Percentiles rank a stretch among this genome's conserved stretches.
Conservation (phyloP, 192 early-diverging fungal species). For the Haplosporangium gracile region DNA sequence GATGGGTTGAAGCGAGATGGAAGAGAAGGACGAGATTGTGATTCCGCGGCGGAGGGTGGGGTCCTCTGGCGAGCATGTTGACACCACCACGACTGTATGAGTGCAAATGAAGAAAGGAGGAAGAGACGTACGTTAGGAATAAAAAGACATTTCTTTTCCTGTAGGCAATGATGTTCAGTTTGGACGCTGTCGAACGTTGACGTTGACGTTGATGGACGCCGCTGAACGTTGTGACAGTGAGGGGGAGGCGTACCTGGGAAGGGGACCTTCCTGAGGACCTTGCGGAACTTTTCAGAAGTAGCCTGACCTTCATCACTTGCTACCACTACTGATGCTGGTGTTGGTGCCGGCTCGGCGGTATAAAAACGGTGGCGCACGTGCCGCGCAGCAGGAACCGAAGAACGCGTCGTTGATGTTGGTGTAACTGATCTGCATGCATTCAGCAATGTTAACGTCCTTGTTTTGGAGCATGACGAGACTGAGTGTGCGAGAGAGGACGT, state of each 20-base stretch:
- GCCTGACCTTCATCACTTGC: background rate
- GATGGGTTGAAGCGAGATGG: conserved; percentile 69
- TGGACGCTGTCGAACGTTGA: background rate
- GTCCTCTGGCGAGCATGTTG: conserved; percentile 54
- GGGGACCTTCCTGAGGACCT: conserved; percentile 72
- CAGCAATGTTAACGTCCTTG: background rate
- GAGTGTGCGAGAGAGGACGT: background rate
- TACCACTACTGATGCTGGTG: background rate
- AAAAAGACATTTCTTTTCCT: background rate
- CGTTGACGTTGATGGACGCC: background rate
- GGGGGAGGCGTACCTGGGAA: conserved; percentile 60
- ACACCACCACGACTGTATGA: conserved; percentile 64
- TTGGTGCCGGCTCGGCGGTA: background rate
- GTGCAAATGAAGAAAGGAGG: conserved; percentile 6
- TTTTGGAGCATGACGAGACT: background rate
- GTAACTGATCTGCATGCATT: background rate
- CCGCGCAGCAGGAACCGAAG: background rate
- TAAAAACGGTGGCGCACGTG: conserved; percentile 5
- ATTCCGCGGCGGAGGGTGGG: conserved; percentile 65
- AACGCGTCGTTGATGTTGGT: background rate
- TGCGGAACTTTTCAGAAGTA: conserved; percentile 59
- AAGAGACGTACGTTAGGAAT: conserved; percentile 7
- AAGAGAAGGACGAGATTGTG: conserved; percentile 76
- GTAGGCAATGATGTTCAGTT: background rate
- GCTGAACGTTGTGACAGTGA: background rate